Conservation (phyloP, 1,139 yeast species). For the Nakaseomyces uthaithaninus region DNA sequence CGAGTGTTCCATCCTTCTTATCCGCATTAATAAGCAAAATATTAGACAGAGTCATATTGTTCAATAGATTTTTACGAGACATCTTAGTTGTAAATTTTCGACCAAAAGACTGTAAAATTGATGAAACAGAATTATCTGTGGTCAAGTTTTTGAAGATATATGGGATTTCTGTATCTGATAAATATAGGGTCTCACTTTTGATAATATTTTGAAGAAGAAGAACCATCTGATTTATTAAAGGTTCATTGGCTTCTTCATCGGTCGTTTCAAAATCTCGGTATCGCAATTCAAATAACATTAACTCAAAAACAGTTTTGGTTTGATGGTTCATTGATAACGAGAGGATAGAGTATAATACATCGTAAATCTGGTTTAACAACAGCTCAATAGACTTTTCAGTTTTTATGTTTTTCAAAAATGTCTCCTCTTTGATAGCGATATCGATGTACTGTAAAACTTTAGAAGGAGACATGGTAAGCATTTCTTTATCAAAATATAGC, state of each 20-base stretch:
- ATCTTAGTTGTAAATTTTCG: neutral
- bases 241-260: neutral
- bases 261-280: neutral
- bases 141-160: neutral
- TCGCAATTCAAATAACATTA: neutral
- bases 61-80: neutral
- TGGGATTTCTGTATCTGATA: neutral
- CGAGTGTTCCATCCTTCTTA: constrained; percentile 49
- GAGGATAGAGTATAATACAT: neutral
- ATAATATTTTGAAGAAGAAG: neutral
- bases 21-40: neutral
- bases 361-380: neutral
- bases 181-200: neutral
- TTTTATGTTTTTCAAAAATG: neutral
- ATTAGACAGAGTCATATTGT: neutral
- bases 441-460: neutral
- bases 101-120: neutral
- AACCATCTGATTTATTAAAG: neutral
- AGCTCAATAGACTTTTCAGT: neutral
- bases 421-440: neutral
- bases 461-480: neutral
- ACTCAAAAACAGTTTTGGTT: neutral
- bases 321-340: neutral
- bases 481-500: neutral
- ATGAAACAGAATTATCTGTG: neutral